These are phyloP conservation scores for Aspergillus egyptiacus DNA, from an alignment of 495 filamentous ascomycete genomes.

Conservation along the genomic window DNA sequence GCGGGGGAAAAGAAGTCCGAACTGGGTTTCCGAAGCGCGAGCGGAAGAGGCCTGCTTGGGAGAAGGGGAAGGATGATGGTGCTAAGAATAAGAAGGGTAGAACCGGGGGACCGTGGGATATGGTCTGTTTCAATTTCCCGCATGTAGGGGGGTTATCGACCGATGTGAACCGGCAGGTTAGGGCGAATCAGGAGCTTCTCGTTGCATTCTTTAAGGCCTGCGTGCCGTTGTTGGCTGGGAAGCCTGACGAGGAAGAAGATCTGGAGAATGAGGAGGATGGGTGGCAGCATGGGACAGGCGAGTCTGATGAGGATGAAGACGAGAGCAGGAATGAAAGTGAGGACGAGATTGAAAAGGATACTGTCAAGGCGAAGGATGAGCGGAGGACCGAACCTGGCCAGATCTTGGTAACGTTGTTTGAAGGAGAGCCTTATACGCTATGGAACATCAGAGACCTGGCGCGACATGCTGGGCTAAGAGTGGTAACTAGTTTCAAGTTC, in stretches of 20 bases:
- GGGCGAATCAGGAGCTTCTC: slow-evolving; percentile 84
- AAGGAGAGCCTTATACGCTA: slow-evolving; percentile 85
- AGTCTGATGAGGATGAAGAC: slow-evolving; percentile 4
- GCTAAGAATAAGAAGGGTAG: background rate
- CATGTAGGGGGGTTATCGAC: slow-evolving; percentile 87
- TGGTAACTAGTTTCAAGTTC: slow-evolving; percentile 74
- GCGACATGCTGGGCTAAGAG: slow-evolving; percentile 67
- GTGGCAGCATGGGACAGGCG: slow-evolving; percentile 14
- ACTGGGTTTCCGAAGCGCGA: slow-evolving; percentile 27
- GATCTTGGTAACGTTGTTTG: slow-evolving; percentile 83
- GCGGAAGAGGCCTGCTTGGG: slow-evolving; percentile 30
- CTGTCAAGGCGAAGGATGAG: slow-evolving; percentile 10
- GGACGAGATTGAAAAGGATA: slow-evolving; percentile 11
- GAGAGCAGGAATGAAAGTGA: slow-evolving; percentile 13
- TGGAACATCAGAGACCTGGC: slow-evolving; percentile 91
- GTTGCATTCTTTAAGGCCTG: slow-evolving; percentile 72
- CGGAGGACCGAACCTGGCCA: slow-evolving; percentile 45
- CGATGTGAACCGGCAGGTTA: slow-evolving; percentile 90
- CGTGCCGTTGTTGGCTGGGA: slow-evolving; percentile 41
- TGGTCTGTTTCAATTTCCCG: slow-evolving; percentile 91
- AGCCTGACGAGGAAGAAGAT: slow-evolving; percentile 28
- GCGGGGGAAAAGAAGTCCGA: slow-evolving; percentile 40
- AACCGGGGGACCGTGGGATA: slow-evolving; percentile 53
- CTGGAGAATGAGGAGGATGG: slow-evolving; percentile 23
- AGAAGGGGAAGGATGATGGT: slow-evolving; percentile 12